Conservation (phyloP, 2,329 filamentous ascomycete species). For the Escovopsis sp. region DNA sequence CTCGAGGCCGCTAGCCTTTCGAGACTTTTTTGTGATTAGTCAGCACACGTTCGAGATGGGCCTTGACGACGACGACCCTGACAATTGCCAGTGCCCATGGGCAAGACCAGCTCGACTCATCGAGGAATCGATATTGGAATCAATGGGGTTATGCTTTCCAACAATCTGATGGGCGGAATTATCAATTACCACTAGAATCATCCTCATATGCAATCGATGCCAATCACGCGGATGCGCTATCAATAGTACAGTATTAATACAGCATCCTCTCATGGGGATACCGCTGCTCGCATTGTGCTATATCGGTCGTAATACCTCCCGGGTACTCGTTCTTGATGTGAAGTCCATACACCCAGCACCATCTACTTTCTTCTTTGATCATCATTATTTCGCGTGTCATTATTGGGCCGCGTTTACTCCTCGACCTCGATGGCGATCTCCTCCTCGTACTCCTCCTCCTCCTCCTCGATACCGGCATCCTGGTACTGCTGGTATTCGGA, state of each 20-base stretch:
- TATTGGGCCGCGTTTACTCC: slow-evolving; percentile 1
- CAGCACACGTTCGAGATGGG: slow-evolving; percentile 1
- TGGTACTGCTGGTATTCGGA: slow-evolving; percentile 99
- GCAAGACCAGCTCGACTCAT: not conserved
- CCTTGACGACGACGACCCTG: too few species aligned
- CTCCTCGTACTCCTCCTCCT: slow-evolving; percentile 90
- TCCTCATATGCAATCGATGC: not conserved
- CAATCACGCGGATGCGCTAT: not conserved
- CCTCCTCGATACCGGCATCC: slow-evolving; percentile 93
- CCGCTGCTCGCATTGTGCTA: not conserved
- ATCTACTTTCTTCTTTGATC: not conserved
- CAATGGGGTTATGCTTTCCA: not conserved
- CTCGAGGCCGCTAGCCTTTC: not conserved
- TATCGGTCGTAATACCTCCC: not conserved
- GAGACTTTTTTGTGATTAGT: slow-evolving; percentile 9
- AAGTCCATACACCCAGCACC: not conserved
- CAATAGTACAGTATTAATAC: not conserved
- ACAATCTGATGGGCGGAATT: too few species aligned
- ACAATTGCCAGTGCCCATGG: too few species aligned
- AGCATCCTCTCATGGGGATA: not conserved
- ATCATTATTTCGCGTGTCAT: not conserved
- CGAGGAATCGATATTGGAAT: not conserved
- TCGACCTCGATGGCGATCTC: slow-evolving; percentile 41
- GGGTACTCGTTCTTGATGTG: not conserved
- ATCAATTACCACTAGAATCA: not conserved